These are phyloP conservation scores for Cercospora janseana DNA, from an alignment of 2,329 filamentous ascomycete genomes.

Conservation along the genomic window DNA sequence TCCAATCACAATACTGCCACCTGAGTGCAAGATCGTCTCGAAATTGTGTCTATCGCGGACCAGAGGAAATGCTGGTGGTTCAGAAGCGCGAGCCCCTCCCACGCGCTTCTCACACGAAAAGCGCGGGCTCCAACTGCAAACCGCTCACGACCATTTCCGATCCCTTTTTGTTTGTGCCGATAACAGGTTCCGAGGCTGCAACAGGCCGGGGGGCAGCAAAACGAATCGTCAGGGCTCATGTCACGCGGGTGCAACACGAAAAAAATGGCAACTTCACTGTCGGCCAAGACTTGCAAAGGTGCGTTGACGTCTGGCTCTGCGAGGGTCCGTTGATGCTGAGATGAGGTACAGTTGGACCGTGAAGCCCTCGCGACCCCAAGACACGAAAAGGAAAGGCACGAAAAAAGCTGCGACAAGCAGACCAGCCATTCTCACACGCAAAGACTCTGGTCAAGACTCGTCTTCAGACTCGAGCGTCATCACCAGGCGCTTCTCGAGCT, in stretches of 20 bases:
- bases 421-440: neutral
- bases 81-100: neutral
- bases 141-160: conserved; percentile 3
- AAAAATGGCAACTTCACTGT: conserved; percentile 10
- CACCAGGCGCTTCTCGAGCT: neutral
- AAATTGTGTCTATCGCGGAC: no score
- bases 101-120: neutral
- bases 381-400: conserved; percentile 3
- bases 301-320: neutral
- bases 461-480: neutral
- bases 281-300: conserved; percentile 8
- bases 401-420: neutral
- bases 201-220: conserved; percentile 1
- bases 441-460: neutral
- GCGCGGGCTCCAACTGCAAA: neutral
- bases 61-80: conserved; percentile 1
- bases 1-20: neutral
- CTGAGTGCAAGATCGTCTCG: neutral
- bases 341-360: neutral
- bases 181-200: neutral
- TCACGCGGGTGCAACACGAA: conserved; percentile 8
- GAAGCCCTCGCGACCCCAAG: neutral
- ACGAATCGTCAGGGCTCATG: conserved; percentile 6
- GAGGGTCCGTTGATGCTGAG: neutral
- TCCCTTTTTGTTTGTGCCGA: conserved; percentile 5